phyloP scores from a whole-genome alignment of 2,329 filamentous ascomycete genomes.

The Neoascochyta sp. region DNA sequence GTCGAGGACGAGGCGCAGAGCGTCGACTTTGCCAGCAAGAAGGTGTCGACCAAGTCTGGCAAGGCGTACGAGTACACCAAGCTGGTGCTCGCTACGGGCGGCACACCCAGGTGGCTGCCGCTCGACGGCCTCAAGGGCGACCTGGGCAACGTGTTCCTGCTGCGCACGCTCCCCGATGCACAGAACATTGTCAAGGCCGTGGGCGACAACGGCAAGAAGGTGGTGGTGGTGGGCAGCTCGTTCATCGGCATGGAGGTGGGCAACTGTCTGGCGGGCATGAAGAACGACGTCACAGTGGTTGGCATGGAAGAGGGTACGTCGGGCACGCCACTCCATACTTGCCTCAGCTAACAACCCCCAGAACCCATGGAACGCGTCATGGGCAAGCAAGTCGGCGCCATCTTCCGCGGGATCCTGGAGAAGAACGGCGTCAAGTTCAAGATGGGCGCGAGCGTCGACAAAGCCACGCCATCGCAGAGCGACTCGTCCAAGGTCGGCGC shows the following conservation, averaged over 20 bases:
- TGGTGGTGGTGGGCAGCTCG: constrained; percentile 86
- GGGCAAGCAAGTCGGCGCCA: constrained; percentile 72
- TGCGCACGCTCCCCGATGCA: constrained; percentile 73
- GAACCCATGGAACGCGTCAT: constrained; percentile 83
- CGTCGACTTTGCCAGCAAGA: constrained; percentile 72
- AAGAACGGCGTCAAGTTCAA: constrained; percentile 86
- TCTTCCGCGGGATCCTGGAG: constrained; percentile 76
- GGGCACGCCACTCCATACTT: no score
- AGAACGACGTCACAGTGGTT: constrained; percentile 80
- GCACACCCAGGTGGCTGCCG: constrained; percentile 70
- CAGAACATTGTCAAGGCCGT: constrained; percentile 75
- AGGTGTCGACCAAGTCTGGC: constrained; percentile 70
- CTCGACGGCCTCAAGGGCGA: constrained; percentile 78
- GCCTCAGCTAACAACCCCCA: constrained; percentile 16
- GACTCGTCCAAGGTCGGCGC: constrained; percentile 72
- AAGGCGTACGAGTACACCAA: constrained; percentile 76
- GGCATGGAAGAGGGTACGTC: constrained; percentile 68
- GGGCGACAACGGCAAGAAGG: constrained; percentile 79
- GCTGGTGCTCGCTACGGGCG: constrained; percentile 85
- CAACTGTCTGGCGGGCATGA: constrained; percentile 68
- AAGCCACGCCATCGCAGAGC: constrained; percentile 67
- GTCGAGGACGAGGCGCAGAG: constrained; percentile 61
- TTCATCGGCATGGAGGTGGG: constrained; percentile 99
- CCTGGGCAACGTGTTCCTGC: constrained; percentile 79
- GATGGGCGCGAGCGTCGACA: constrained; percentile 75